Base-by-base conservation (phyloP, 495 filamentous ascomycete genomes). In the Hypoxylon lienhwacheense region DNA sequence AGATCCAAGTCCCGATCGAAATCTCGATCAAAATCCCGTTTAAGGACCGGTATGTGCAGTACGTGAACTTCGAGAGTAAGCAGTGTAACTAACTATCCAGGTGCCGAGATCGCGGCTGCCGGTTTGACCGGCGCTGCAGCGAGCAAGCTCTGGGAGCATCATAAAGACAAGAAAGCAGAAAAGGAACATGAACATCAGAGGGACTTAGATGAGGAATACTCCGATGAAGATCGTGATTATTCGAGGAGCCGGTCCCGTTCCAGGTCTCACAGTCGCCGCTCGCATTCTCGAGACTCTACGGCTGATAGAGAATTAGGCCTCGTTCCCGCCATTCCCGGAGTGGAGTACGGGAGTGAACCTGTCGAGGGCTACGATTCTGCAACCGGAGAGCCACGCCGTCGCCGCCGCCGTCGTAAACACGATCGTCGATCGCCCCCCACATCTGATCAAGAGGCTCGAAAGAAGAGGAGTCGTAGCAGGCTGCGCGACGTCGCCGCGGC, bases 81-180 rank as follows among this genome's bases (percentile, higher is more conserved):
- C 25, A 49, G 2, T 15, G 25, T 4, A 7, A 21, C 58, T 65
- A 29, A 67, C 29, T 20, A 3, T 3, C 17, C 32, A 67, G 78
- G 74, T 44, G 78, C 77, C 15, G 77, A 78, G 65, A 84, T 95
- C 31, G 81, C 82, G 10, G 90, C 85, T 10, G 86, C 89, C 10
- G 90, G 88, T 33, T 70, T 91, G 2, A 87, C 86, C 7, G 88
- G 83, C 31, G 91, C 90, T 11, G 89, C 85, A 7, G 84, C 86
- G 41, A 85, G 87, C 59, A 89, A 88, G 31, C 65, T 95, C 10
- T 95, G 91, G 65, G 89, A 96, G 71, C 85, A 78, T 53, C 78
- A 81, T 20, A 85, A 89, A 68, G 82, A 80, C 15, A 83, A 80
- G 55, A 82, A 87, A 68, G 82, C 80, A 15, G 82, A 79, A 53